Percentiles rank a stretch among this genome's conserved stretches.
Conservation (phyloP, 129 eudicot genomes). For the Lactuca sativa region DNA sequence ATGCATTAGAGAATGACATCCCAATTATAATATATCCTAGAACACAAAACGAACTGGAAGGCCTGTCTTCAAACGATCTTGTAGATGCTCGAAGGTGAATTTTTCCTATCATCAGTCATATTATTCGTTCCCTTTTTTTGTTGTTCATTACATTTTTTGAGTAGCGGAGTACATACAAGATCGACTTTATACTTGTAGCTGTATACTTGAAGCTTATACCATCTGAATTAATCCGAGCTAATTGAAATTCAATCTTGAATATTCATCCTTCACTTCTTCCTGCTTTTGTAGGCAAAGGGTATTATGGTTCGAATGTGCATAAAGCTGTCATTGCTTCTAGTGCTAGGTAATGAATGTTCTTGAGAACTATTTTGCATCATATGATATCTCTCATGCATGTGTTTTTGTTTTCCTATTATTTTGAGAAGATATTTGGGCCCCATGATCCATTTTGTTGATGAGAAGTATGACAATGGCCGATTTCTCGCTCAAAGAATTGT, state of each 20-base stretch:
- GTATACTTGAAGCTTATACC: constrained; percentile 85
- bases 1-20: constrained; percentile 63
- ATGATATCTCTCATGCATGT: constrained; percentile 14
- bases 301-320: constrained; percentile 82
- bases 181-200: constrained; percentile 78
- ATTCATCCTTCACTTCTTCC: constrained; percentile 96
- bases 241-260: constrained; percentile 65
- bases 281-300: constrained; percentile 79
- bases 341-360: constrained; percentile 52
- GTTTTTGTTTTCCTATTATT: not conserved
- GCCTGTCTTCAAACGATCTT: constrained; percentile 53
- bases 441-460: constrained; percentile 83
- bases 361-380: not conserved
- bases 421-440: constrained; percentile 63
- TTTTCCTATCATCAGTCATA: not conserved
- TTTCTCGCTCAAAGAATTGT: constrained; percentile 83
- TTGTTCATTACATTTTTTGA: constrained; percentile 4
- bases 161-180: constrained; percentile 40
- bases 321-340: constrained; percentile 93
- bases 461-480: constrained; percentile 76
- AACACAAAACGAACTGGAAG: constrained; percentile 40
- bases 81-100: constrained; percentile 62
- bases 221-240: constrained; percentile 55
- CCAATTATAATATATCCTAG: constrained; percentile 61
- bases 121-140: not conserved